A percentile compares a stretch with the other conserved stretches of the same genome.
These are phyloP conservation scores for Ramaria rubella DNA, from an alignment of 768 basidiomycete genomes.

Conservation along the genomic window DNA sequence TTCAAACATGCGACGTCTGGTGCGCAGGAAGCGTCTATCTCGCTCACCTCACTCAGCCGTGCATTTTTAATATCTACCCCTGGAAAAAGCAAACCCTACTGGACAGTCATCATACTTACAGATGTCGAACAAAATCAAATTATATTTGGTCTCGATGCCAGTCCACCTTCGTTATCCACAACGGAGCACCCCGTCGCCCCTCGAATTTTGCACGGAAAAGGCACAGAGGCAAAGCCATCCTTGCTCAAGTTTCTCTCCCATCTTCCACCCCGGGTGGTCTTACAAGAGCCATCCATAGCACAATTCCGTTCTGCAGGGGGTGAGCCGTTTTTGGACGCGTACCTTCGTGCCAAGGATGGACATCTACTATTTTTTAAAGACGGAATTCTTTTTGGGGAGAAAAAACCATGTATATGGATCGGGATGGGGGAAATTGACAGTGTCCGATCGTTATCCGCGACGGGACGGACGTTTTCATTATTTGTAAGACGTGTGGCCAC, in stretches of 20 bases:
- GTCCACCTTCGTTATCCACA: slow-evolving; percentile 39
- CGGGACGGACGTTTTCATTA: slow-evolving; percentile 63
- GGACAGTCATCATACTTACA: slow-evolving; percentile 62
- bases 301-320: slow-evolving; percentile 44
- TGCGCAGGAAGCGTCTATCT: slow-evolving; percentile 43
- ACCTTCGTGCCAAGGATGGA: slow-evolving; percentile 64
- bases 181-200: slow-evolving; percentile 29
- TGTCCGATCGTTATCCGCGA: slow-evolving; percentile 48
- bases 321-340: slow-evolving; percentile 61
- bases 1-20: slow-evolving; percentile 47
- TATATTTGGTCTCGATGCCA: slow-evolving; percentile 67
- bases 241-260: slow-evolving; percentile 48
- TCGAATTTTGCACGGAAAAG: slow-evolving; percentile 36
- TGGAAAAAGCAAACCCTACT: slow-evolving; percentile 64
- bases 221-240: slow-evolving; percentile 41
- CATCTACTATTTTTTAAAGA: slow-evolving; percentile 64
- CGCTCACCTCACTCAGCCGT: slow-evolving; percentile 45
- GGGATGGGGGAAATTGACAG: slow-evolving; percentile 48
- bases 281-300: slow-evolving; percentile 42
- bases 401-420: slow-evolving; percentile 76
- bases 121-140: slow-evolving; percentile 44
- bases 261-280: slow-evolving; percentile 30
- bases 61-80: slow-evolving; percentile 71
- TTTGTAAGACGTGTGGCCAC: slow-evolving; percentile 36
- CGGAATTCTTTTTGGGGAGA: slow-evolving; percentile 70